Conservation (phyloP, 177 flowering plant genomes). For the Vitis hybrid region DNA sequence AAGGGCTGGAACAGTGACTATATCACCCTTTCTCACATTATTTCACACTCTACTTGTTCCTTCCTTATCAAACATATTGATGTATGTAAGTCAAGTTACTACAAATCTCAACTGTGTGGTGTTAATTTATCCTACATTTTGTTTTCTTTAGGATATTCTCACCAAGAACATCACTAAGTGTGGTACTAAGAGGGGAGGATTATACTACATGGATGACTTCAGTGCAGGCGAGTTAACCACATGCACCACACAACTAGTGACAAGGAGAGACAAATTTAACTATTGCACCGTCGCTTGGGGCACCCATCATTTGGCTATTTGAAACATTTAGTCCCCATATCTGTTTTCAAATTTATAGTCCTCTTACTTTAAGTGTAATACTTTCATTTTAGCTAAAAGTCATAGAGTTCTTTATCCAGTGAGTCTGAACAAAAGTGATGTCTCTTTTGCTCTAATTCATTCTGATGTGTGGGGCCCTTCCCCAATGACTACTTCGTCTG, state of each 20-base stretch:
- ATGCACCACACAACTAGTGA: background rate
- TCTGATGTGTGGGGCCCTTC: slow-evolving; percentile 2
- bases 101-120: background rate
- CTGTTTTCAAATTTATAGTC: background rate
- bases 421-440: too few species aligned
- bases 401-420: background rate
- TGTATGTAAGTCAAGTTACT: background rate
- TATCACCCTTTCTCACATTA: background rate
- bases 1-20: background rate
- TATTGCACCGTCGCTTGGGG: too few species aligned
- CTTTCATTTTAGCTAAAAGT: background rate
- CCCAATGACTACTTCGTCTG: background rate
- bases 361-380: background rate
- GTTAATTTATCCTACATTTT: background rate
- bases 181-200: too few species aligned
- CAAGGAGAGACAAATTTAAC: too few species aligned
- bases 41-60: background rate
- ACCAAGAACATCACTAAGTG: too few species aligned
- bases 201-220: background rate
- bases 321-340: background rate
- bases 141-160: too few species aligned
- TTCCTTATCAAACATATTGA: background rate
- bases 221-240: background rate
- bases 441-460: too few species aligned
- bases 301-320: too few species aligned